Percentiles rank a stretch among this genome's conserved stretches.
These are phyloP conservation scores for Pezicula radicicola DNA, from an alignment of 2,329 filamentous ascomycete species.

Conservation along the genomic window DNA sequence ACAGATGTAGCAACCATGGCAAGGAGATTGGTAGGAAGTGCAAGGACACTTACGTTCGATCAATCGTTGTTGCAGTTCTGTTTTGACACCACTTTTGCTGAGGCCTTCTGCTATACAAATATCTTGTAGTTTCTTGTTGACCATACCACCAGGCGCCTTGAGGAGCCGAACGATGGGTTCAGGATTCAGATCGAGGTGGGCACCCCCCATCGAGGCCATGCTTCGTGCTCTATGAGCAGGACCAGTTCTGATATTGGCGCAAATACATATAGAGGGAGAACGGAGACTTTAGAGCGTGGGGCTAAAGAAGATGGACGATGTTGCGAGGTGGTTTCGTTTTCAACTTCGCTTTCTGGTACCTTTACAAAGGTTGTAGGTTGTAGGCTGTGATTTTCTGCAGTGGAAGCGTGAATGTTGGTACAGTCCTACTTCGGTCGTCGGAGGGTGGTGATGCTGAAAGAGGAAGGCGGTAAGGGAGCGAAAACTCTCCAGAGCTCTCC, in stretches of 20 bases:
- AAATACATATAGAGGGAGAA: conserved; percentile 4
- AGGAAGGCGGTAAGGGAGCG: not conserved
- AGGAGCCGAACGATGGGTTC: conserved; percentile 23
- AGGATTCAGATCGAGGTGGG: conserved; percentile 20
- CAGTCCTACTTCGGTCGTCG: too few relatives aligned
- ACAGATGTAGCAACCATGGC: conserved; percentile 5
- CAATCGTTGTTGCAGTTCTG: conserved; percentile 75
- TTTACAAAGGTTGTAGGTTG: not conserved
- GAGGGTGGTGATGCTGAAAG: not conserved
- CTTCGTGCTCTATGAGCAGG: conserved; percentile 4
- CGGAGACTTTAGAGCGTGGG: too few relatives aligned
- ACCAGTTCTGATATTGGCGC: not conserved
- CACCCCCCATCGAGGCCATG: conserved; percentile 31
- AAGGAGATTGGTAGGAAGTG: conserved; percentile 9
- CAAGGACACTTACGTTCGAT: conserved; percentile 62
- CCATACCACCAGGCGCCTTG: conserved; percentile 17
- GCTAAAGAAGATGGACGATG: too few relatives aligned
- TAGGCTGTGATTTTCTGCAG: not conserved
- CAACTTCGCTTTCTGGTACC: too few relatives aligned
- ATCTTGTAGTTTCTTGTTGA: conserved; percentile 23
- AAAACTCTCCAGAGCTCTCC: too few relatives aligned
- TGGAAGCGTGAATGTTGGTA: not conserved
- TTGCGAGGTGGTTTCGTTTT: too few relatives aligned
- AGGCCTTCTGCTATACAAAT: conserved; percentile 73
- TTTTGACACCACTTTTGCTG: conserved; percentile 80